Percentiles rank a stretch among this genome's conserved stretches.
phyloP scores from a whole-genome alignment of 495 filamentous ascomycete species.

The Halenospora varia region DNA sequence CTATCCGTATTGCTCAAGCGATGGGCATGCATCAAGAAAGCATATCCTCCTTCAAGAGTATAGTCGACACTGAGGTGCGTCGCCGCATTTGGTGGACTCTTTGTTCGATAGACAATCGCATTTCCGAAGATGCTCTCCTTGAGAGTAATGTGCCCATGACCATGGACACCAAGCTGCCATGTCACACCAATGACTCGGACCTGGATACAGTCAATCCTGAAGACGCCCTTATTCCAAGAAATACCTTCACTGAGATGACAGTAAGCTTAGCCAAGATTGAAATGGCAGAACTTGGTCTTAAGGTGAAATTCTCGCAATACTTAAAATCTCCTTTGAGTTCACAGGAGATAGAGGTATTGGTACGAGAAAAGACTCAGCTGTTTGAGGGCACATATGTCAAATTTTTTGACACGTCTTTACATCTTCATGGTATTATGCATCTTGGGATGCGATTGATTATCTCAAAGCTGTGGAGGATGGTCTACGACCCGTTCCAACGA shows the following conservation, averaged over 20 bases:
- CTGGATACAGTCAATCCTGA: background rate
- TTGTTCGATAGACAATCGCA: constrained; percentile 57
- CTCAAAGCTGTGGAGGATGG: background rate
- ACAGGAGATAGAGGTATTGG: background rate
- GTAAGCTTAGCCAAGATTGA: background rate
- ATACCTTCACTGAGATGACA: constrained; percentile 3
- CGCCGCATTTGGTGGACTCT: constrained; percentile 81
- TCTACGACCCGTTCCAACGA: background rate
- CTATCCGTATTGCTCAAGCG: constrained; percentile 73
- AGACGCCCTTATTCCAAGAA: background rate
- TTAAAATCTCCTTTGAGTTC: background rate
- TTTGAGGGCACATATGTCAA: background rate
- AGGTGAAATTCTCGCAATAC: background rate
- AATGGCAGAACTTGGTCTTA: background rate
- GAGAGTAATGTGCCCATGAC: constrained; percentile 2
- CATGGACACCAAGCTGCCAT: constrained; percentile 4
- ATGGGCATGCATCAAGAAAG: constrained; percentile 77
- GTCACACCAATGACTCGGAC: constrained; percentile 3
- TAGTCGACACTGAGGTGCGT: constrained; percentile 78
- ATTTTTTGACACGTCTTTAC: background rate
- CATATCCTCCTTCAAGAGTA: constrained; percentile 59
- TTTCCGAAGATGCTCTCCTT: constrained; percentile 32
- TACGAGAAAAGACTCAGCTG: background rate
- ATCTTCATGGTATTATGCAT: background rate
- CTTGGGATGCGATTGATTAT: background rate